Evolutionary conservation across 768 basidiomycete species (phyloP), one percentile per base, ranked within the genome.

Genomic region (Pleurotus salmoneostramineus): DNA sequence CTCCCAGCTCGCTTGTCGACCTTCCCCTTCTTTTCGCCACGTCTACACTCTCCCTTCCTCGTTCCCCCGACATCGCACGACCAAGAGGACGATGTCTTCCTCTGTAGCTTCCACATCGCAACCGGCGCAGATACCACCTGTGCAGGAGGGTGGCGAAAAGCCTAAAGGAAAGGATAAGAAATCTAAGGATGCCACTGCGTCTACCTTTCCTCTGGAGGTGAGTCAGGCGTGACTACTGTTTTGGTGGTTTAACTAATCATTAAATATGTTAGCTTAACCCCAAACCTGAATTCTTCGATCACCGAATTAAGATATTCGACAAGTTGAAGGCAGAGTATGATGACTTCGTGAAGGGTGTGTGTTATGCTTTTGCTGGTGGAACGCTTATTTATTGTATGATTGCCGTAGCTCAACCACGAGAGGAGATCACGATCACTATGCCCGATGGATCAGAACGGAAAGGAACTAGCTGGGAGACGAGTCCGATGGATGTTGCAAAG

Each of bases 391-490:
- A 31, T 43, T 55, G 32, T 7, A 15, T 32, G 1, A 21, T 8
- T 44, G 46, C 36, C 54, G 37, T 62, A 89, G 89, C 78, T 1
- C 91, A 96, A 77, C 87, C 92, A 5, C 84, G 93, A 40, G 84
- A 90, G 62, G 85, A 89, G 48, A 96, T 98, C 64, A 78, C 75
- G 2, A 76, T 99, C 66, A 94, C 91, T 3, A 71, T 99, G 61
- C 89, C 85, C 4, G 92, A 98, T 77, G 94, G 95, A 12, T 85
- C 89, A 5, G 81, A 88, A 64, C 83, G 91, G 54, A 84, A 89
- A 60, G 96, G 84, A 15, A 93, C 77, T 59, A 89, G 91, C 70
- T 99, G 93, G 93, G 92, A 97, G 77, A 98, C 96, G 15, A 89
- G 83, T 57, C 97, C 97, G 1, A 83, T 98, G 84, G 85, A 90